Conservation (phyloP, 225 moss, liverwort and hornwort species). For the Lunularia cruciata region DNA sequence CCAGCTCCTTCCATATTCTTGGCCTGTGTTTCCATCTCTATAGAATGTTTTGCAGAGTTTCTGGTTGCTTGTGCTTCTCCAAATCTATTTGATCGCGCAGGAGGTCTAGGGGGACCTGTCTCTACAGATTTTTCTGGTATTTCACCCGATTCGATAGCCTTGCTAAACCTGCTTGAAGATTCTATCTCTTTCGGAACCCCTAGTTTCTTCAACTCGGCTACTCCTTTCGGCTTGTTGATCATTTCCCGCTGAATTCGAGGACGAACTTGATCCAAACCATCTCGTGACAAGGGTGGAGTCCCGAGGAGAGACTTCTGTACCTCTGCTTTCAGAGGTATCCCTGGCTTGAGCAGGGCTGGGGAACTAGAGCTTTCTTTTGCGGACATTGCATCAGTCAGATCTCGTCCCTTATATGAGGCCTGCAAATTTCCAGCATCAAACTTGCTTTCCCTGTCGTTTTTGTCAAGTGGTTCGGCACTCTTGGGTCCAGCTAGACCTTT, state of each 20-base stretch:
- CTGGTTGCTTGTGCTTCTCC: slow-evolving; percentile 36
- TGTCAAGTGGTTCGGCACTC: slow-evolving; percentile 14
- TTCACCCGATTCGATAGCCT: slow-evolving; percentile 50
- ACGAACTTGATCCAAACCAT: slow-evolving; percentile 25
- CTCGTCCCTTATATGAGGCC: slow-evolving; percentile 24
- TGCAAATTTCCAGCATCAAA: background rate
- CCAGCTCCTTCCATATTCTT: slow-evolving; percentile 27
- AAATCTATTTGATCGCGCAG: slow-evolving; percentile 46
- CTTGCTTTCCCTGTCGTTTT: slow-evolving; percentile 26
- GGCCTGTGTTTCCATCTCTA: slow-evolving; percentile 13
- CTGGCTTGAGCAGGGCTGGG: slow-evolving; percentile 1
- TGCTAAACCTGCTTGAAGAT: slow-evolving; percentile 31
- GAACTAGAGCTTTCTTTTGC: slow-evolving; percentile 19
- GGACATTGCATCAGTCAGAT: background rate
- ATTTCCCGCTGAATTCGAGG: slow-evolving; percentile 17
- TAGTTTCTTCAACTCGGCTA: slow-evolving; percentile 43
- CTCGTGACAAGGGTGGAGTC: slow-evolving; percentile 31
- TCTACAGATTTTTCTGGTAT: slow-evolving; percentile 52
- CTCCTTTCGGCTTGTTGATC: slow-evolving; percentile 22
- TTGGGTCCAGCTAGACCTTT: slow-evolving; percentile 24
- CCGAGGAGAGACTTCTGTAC: slow-evolving; percentile 37
- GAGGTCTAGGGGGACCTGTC: slow-evolving; percentile 40
- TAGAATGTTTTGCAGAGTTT: slow-evolving; percentile 14
- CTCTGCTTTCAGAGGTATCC: slow-evolving; percentile 18
- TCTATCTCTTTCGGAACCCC: slow-evolving; percentile 34